Conservation (phyloP, 805 yeast species). For the Nakazawaea wickerhamii region DNA sequence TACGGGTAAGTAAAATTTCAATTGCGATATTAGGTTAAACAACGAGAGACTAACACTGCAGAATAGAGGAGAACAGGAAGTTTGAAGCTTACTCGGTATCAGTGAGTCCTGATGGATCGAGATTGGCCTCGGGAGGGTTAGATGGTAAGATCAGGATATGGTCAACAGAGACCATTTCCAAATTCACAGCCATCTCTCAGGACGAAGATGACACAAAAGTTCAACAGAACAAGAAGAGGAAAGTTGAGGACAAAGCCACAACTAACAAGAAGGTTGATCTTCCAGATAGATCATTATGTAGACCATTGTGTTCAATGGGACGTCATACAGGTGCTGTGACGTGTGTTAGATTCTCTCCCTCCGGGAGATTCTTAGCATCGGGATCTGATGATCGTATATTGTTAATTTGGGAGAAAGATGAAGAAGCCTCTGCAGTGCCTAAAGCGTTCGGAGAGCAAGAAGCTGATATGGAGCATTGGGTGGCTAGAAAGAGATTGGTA, state of each 20-base stretch:
- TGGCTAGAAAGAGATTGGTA: conserved; percentile 83
- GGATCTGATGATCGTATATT: conserved; percentile 94
- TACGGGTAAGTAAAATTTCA: conserved; percentile 29
- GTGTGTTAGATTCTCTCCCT: conserved; percentile 86
- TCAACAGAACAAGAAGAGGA: conserved; percentile 4
- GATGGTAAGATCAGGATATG: conserved; percentile 92
- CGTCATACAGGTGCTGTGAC: conserved; percentile 97
- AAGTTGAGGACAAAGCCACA: conserved; percentile 19
- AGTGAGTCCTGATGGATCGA: conserved; percentile 73
- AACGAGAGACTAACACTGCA: background rate
- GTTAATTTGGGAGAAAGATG: conserved; percentile 90
- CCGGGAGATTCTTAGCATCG: conserved; percentile 84
- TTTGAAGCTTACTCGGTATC: conserved; percentile 83
- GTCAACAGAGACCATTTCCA: conserved; percentile 55
- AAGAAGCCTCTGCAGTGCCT: conserved; percentile 46
- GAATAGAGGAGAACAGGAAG: conserved; percentile 65
- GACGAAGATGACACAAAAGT: conserved; percentile 11
- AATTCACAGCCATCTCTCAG: conserved; percentile 27
- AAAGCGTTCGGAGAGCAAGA: conserved; percentile 65
- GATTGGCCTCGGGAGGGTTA: conserved; percentile 90
- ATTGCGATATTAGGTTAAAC: background rate
- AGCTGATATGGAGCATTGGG: conserved; percentile 85
- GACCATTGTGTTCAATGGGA: conserved; percentile 85
- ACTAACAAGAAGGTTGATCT: conserved; percentile 11
- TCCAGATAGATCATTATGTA: conserved; percentile 28